Evolutionary conservation across 164 flowering plant genomes (phyloP).

Genomic region (Kalanchoe fedtschenkoi): DNA sequence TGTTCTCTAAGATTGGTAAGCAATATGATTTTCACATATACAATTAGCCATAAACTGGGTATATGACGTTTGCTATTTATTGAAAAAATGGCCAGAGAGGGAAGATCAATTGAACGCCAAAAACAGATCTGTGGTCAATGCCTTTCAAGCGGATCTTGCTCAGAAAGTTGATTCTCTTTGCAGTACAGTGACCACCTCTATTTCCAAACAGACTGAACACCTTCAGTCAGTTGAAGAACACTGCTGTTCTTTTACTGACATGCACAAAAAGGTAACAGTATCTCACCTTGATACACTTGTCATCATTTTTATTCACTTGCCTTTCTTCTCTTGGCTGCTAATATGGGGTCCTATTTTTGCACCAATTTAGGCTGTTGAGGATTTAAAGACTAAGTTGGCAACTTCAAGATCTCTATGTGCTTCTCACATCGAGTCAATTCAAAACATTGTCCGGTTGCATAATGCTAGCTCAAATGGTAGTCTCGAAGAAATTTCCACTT

Average conservation of each 20-base stretch:
- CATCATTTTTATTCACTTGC: not conserved
- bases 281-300: not conserved
- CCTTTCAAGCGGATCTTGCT: slow-evolving; percentile 49
- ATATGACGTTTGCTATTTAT: not conserved
- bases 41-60: not conserved
- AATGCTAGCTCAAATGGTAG: slow-evolving; percentile 59
- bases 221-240: slow-evolving; percentile 53
- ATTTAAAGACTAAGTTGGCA: slow-evolving; percentile 55
- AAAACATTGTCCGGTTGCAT: slow-evolving; percentile 86
- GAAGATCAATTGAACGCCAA: slow-evolving; percentile 68
- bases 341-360: not conserved
- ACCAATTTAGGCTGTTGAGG: slow-evolving; percentile 39
- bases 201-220: slow-evolving; percentile 61
- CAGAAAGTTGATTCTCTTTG: slow-evolving; percentile 57
- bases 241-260: slow-evolving; percentile 43
- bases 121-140: slow-evolving; percentile 57
- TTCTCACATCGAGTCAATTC: slow-evolving; percentile 79
- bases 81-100: slow-evolving; percentile 32
- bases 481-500: slow-evolving; percentile 64
- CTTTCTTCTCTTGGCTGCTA: not conserved
- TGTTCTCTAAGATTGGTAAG: slow-evolving; percentile 67
- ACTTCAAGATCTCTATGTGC: slow-evolving; percentile 49
- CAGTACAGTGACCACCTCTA: slow-evolving; percentile 38
- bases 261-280: slow-evolving; percentile 50
- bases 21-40: not conserved